Base-by-base conservation (phyloP, 208 protist species). In the Leishmania mexicana region DNA sequence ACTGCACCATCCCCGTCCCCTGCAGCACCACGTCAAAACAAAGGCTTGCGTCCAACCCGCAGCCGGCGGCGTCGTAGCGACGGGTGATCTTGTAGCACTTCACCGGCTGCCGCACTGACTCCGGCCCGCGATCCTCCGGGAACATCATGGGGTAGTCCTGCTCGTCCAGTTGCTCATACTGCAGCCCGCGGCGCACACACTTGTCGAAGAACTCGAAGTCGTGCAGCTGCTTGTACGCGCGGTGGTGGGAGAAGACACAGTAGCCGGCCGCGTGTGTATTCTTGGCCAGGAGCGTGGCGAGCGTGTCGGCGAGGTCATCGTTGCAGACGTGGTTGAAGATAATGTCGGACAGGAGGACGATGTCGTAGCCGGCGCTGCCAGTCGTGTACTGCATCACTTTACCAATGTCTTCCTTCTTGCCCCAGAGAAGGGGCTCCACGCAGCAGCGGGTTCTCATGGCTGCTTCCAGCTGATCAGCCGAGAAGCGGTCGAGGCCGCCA, bases 241-340 rank as follows among this genome's bases (percentile, higher is more conserved):
- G 94, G 79, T 97, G 94, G 84, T 97, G 94, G 6, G 94, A 97
- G 82, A 97, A 97, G 74, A 95, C 94, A 79, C 94, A 97, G 88
- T 97, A 97, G 47, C 88, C 94, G 21, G 91, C 91, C 31, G 94
- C 90, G 53, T 73, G 79, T 8, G 71, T 73, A 60, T 81, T 89
- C 57, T 87, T 78, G 42, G 80, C 83, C 64, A 96, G 85, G 67
- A 91, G 72, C 42, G 65, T 79, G 17, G 81, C 88, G 40, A 98
- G 80, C 6, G 95, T 97, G 65, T 93, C 88, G 17, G 86, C 89
- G 60, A 98, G 87, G 84, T 95, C 92, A 70, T 94, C 91, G 85
- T 98, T 96, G 84, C 95, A 98, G 45, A 98, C 85, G 81, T 98
- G 95, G 74, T 98, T 98, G 87, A 98, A 98, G 24, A 98, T 80